phyloP scores from a whole-genome alignment of 495 filamentous ascomycete genomes.

The Penicillium flavigenum region DNA sequence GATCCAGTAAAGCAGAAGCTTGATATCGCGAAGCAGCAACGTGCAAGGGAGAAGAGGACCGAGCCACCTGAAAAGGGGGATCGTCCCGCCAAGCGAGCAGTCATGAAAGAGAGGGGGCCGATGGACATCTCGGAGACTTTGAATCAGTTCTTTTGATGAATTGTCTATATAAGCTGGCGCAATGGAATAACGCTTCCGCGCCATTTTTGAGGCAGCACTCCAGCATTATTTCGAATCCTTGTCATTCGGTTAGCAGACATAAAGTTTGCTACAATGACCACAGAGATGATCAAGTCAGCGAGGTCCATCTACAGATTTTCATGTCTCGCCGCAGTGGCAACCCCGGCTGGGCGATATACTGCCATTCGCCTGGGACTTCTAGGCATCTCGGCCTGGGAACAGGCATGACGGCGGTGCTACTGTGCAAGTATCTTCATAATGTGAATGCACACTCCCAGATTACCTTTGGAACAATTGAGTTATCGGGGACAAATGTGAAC shows the following conservation, averaged over 20 bases:
- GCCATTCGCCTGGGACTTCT: too few species aligned
- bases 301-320: too few species aligned
- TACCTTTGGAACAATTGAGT: too few species aligned
- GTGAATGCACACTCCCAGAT: too few species aligned
- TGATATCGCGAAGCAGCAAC: neutral
- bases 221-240: neutral
- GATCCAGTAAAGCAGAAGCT: constrained; percentile 6
- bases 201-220: neutral
- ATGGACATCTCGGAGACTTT: constrained; percentile 26
- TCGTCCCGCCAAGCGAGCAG: constrained; percentile 14
- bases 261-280: neutral
- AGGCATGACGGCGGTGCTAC: too few species aligned
- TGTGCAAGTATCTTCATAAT: too few species aligned
- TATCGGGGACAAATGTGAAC: too few species aligned
- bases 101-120: constrained; percentile 27
- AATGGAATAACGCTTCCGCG: neutral
- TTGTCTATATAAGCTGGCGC: neutral
- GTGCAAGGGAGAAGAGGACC: constrained; percentile 14
- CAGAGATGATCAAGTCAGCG: too few species aligned
- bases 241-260: neutral
- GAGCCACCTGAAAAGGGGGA: neutral
- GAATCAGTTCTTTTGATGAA: constrained; percentile 23
- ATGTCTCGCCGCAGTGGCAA: too few species aligned
- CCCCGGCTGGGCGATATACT: too few species aligned
- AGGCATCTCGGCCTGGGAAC: too few species aligned